Percentiles rank a stretch among this genome's conserved stretches.
Evolutionary conservation across 129 eudicot species (phyloP).

Genomic region (Flaveria brownii): DNA sequence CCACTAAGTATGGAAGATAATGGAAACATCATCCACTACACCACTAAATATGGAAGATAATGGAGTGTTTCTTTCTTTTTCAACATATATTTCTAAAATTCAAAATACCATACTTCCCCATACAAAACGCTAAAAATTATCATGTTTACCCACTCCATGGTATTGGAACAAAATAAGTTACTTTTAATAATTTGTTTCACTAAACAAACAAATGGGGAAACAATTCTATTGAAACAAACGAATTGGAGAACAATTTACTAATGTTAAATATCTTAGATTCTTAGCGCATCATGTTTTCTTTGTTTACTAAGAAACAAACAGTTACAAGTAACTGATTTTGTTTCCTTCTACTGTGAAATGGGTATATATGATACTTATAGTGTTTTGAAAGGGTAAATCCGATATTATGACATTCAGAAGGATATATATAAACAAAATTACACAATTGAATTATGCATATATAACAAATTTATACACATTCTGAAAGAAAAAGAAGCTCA

Average conservation of each 20-base stretch:
- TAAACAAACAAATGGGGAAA: background rate
- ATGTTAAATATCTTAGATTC: background rate
- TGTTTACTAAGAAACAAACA: background rate
- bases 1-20: too few species aligned
- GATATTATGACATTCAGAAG: background rate
- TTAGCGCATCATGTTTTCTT: background rate
- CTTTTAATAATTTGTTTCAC: background rate
- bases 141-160: background rate
- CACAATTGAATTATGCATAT: background rate
- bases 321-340: background rate
- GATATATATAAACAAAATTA: background rate
- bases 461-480: background rate
- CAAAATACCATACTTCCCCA: background rate
- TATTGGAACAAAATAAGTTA: background rate
- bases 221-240: background rate
- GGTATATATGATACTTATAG: background rate
- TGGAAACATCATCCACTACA: too few species aligned
- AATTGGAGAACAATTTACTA: background rate
- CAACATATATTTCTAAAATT: background rate
- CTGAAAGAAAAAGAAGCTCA: background rate
- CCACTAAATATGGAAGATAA: too few species aligned
- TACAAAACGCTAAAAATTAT: background rate
- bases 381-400: background rate
- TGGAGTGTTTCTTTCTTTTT: too few species aligned
- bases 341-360: slow-evolving; percentile 6